Conservation (phyloP, 2,329 filamentous ascomycete genomes). For the Nothophaeocryptopus gaeumannii region DNA sequence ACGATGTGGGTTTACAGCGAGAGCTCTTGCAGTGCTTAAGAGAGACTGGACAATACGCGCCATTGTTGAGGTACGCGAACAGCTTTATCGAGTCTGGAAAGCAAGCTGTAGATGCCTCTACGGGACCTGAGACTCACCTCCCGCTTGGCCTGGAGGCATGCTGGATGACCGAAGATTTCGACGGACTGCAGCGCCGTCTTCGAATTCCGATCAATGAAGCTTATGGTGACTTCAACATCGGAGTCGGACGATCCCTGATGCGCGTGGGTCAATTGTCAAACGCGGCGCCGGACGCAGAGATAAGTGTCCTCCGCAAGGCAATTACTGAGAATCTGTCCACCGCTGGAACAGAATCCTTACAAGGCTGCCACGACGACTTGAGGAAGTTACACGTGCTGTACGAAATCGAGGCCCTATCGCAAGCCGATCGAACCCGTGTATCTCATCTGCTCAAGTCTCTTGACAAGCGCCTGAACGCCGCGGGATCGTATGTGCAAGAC, state of each 20-base stretch:
- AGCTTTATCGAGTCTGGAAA: constrained; percentile 52
- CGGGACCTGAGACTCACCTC: constrained; percentile 40
- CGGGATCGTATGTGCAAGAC: constrained; percentile 85
- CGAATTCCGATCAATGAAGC: constrained; percentile 29
- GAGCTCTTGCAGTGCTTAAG: constrained; percentile 85
- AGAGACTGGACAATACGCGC: constrained; percentile 81
- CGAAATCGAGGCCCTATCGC: constrained; percentile 76
- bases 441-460: constrained; percentile 15
- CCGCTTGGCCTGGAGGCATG: constrained; percentile 87
- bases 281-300: constrained; percentile 53
- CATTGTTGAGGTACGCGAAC: constrained; percentile 78
- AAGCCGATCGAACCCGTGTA: constrained; percentile 24
- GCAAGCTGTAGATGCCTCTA: constrained; percentile 6
- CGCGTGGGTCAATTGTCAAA: constrained; percentile 53
- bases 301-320: constrained; percentile 65
- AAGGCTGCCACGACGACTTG: constrained; percentile 79
- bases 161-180: constrained; percentile 84
- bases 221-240: constrained; percentile 73
- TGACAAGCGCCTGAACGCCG: constrained; percentile 72
- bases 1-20: constrained; percentile 73
- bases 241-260: constrained; percentile 66
- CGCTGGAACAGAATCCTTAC: constrained; percentile 74
- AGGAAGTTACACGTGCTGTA: constrained; percentile 82
- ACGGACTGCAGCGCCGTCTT: constrained; percentile 65
- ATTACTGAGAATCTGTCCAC: constrained; percentile 72